Evolutionary conservation across 1,284 basidiomycete species (phyloP), one percentile per base, ranked within the genome.

Genomic region (Rhodofomes roseus): DNA sequence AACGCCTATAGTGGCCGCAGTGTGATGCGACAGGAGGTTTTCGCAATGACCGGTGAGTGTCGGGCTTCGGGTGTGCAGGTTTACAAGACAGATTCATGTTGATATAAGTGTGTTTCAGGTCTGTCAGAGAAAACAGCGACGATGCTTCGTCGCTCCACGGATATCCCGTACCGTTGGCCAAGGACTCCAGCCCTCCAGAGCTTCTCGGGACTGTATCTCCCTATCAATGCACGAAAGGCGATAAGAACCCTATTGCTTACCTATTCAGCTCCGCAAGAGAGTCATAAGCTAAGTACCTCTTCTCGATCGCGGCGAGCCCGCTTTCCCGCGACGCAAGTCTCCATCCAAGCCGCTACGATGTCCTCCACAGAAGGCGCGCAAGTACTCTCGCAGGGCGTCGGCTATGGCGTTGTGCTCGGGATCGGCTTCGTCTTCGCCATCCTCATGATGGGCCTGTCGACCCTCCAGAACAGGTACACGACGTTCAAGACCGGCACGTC

Each of bases 401-500:
- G 62, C 36, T 65, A 65, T 59, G 63, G 58, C 54, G 55, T 65
- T 12, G 62, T 62, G 37, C 56, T 63, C 37, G 63, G 63, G 6
- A 57, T 63, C 20, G 63, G 63, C 34, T 59, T 57, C 27, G 59
- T 65, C 37, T 65, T 65, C 41, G 63, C 61, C n/a, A 29, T 59
- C 16, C 51, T 60, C 31, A 65, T 65, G 63, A 61, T 60, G 62
- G 60, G 62, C 40, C 58, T 60, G n/a, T 59, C 61, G 14, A 59
- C 57, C 27, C 51, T 62, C 18, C 62, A 63, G 51, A 60, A 62
- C 23, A 43, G 63, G 18, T 62, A 60, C 55, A 63, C 59, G 54
- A 59, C 58, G 39, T 66, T 41, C 62, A 67, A 44, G 70, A 67
- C 1, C 72, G 55, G 37, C n/a, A 57, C 59, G 5, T 60, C 77